Conservation (phyloP, 2,329 filamentous ascomycete genomes). For the Fusarium floridanum region DNA sequence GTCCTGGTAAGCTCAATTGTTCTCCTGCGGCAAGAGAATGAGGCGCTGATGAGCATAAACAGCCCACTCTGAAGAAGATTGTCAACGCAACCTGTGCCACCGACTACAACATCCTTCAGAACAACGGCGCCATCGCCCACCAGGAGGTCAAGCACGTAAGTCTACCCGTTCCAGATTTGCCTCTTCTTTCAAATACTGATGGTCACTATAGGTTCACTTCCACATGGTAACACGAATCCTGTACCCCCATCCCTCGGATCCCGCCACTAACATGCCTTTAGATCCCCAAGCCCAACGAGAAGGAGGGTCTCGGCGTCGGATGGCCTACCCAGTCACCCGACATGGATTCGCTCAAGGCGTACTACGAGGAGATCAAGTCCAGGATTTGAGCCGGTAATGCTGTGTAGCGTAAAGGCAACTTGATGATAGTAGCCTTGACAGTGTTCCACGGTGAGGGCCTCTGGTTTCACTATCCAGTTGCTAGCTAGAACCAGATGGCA, state of each 20-base stretch:
- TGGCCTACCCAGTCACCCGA: conserved; percentile 85
- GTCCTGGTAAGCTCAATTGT: conserved; percentile 72
- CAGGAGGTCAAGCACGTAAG: conserved; percentile 92
- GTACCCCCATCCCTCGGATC: background rate
- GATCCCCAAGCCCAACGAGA: conserved; percentile 93
- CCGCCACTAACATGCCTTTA: conserved; percentile 49
- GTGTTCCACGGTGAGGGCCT: conserved; percentile 23
- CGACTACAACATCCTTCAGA: conserved; percentile 96
- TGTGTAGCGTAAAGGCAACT: background rate
- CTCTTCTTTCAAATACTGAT: conserved; percentile 4
- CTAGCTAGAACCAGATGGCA: conserved; percentile 6
- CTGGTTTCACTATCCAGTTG: conserved; percentile 34
- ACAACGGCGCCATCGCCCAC: conserved; percentile 92
- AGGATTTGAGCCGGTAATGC: conserved; percentile 75
- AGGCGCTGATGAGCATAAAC: conserved; percentile 10
- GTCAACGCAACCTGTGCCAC: conserved; percentile 79
- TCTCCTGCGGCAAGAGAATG: background rate
- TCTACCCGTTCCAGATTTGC: conserved; percentile 22
- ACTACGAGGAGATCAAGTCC: conserved; percentile 86
- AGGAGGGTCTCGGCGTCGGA: conserved; percentile 81
- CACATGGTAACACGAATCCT: conserved; percentile 75
- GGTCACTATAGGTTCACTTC: conserved; percentile 80
- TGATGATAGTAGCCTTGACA: background rate
- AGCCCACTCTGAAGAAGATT: conserved; percentile 80
- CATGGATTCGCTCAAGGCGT: conserved; percentile 84